Conservation (phyloP, 805 yeast species). For the Ogataea paradorogensis region DNA sequence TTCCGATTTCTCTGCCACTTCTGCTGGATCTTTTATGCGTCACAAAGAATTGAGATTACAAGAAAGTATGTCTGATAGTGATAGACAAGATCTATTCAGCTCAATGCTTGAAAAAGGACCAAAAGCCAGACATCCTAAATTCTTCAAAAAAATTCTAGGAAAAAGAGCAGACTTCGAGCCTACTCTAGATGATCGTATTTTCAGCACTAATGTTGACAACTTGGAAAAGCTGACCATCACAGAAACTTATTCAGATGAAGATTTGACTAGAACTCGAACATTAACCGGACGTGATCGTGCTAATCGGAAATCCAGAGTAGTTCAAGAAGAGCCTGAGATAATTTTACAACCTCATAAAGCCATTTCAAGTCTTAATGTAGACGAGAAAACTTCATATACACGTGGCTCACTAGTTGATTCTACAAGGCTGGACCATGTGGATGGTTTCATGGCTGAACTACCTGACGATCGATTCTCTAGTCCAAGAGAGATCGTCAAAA, state of each 20-base stretch:
- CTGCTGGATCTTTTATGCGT: conserved; percentile 81
- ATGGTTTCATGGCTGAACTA: conserved; percentile 38
- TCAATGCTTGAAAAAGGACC: conserved; percentile 43
- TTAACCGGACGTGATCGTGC: conserved; percentile 67
- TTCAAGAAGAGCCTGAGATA: conserved; percentile 57
- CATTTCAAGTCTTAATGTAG: conserved; percentile 43
- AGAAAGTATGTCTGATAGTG: conserved; percentile 16
- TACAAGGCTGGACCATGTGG: conserved; percentile 39
- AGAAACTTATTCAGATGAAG: conserved; percentile 26
- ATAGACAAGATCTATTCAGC: conserved; percentile 35
- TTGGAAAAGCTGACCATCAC: conserved; percentile 30
- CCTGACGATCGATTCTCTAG: conserved; percentile 42
- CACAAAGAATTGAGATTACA: conserved; percentile 46
- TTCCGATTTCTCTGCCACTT: conserved; percentile 82
- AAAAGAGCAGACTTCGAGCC: conserved; percentile 31
- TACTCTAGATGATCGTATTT: conserved; percentile 34
- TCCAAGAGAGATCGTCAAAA: conserved; percentile 52
- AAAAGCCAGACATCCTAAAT: conserved; percentile 39
- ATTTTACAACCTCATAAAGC: conserved; percentile 60
- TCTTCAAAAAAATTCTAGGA: conserved; percentile 43
- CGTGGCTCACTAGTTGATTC: conserved; percentile 19
- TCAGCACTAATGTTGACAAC: conserved; percentile 20
- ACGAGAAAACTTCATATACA: conserved; percentile 34
- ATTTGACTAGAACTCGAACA: conserved; percentile 70
- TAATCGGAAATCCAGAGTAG: conserved; percentile 60